Evolutionary conservation across 176 grass and related monocot species (phyloP).

Genomic region (Eleusine coracana): DNA sequence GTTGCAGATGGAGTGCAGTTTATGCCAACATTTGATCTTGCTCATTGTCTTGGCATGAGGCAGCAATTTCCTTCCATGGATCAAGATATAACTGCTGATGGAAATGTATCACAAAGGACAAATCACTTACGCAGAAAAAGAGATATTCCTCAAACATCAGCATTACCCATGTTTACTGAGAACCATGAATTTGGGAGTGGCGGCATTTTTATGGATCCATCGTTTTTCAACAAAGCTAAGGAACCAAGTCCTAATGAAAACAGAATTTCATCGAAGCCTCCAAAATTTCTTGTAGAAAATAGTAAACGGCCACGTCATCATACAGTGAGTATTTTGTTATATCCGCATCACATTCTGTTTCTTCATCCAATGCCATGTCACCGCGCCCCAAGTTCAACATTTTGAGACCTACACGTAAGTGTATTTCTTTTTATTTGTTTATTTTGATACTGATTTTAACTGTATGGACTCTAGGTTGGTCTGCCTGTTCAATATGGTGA

Average conservation of each 20-base stretch:
- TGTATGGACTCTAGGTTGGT: conserved; percentile 57
- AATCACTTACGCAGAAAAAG: conserved; percentile 59
- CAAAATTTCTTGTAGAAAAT: conserved; percentile 53
- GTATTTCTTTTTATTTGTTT: conserved; percentile 33
- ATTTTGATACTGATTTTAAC: conserved; percentile 44
- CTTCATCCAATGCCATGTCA: conserved; percentile 18
- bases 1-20: conserved; percentile 67
- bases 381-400: conserved; percentile 26
- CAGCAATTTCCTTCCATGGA: conserved; percentile 65
- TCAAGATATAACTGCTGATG: conserved; percentile 56
- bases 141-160: conserved; percentile 62
- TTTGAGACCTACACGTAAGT: conserved; percentile 11
- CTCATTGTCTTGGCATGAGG: conserved; percentile 59
- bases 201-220: conserved; percentile 65
- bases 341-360: conserved; percentile 32
- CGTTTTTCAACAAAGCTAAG: conserved; percentile 51
- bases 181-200: conserved; percentile 60
- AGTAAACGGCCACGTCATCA: conserved; percentile 35
- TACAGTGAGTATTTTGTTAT: conserved; percentile 44
- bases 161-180: conserved; percentile 60
- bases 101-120: conserved; percentile 52
- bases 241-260: conserved; percentile 56
- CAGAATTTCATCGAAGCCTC: conserved; percentile 43
- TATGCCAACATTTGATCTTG: conserved; percentile 59
- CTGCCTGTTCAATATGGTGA: conserved; percentile 88